Conservation (phyloP, 75 land plant species). For the Larix kaempferi region DNA sequence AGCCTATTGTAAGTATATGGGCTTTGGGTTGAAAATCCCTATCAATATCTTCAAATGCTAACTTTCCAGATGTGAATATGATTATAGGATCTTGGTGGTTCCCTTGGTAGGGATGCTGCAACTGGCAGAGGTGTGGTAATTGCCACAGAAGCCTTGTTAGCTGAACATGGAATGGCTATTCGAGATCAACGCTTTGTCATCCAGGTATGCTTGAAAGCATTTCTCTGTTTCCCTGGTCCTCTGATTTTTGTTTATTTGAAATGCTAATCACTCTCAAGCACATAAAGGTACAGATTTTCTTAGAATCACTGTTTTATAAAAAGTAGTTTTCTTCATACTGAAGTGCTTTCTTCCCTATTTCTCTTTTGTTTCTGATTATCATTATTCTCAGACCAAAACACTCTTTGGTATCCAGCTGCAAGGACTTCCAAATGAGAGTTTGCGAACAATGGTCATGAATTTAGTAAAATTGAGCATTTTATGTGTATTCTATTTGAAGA, state of each 20-base stretch:
- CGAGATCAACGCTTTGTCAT: slow-evolving; percentile 51
- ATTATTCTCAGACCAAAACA: too few species aligned
- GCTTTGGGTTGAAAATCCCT: neutral
- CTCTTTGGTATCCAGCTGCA: too few species aligned
- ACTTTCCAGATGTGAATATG: neutral
- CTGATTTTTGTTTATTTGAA: neutral
- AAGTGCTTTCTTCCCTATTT: neutral
- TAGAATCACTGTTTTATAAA: neutral
- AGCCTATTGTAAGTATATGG: slow-evolving; percentile 73
- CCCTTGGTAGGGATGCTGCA: slow-evolving; percentile 87
- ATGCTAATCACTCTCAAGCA: neutral
- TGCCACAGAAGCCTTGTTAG: slow-evolving; percentile 68
- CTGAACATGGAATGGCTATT: slow-evolving; percentile 62
- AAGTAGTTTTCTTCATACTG: neutral
- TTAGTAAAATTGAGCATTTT: too few species aligned
- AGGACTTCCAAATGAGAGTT: too few species aligned
- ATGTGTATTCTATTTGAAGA: too few species aligned
- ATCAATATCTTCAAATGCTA: neutral
- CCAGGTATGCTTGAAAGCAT: slow-evolving; percentile 37
- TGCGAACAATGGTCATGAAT: too few species aligned
- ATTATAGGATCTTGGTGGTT: slow-evolving; percentile 78
- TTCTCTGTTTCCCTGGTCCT: neutral
- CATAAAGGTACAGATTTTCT: neutral
- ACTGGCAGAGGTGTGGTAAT: slow-evolving; percentile 79
- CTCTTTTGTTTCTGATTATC: neutral